Evolutionary conservation across 1,284 basidiomycete species (phyloP), one percentile per base, ranked within the genome.

Genomic region (Ceratobasidium sp.): DNA sequence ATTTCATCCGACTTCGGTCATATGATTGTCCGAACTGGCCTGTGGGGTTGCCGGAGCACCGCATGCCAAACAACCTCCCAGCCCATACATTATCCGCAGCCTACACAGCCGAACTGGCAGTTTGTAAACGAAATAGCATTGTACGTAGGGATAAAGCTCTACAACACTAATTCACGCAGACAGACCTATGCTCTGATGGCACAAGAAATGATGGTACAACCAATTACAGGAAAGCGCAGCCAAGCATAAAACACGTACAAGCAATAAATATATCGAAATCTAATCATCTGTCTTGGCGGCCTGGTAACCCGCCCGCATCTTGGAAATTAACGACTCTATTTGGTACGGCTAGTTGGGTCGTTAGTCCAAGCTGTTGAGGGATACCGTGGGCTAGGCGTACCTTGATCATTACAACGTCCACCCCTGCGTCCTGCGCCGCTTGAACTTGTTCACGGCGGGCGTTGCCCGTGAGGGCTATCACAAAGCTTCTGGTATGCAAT

Each of bases 391-490:
- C 19, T n/a, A 24, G 39, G 16, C 66, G 29, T 27, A 74, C 74
- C 54, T 75, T 75, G 34, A 75, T 69, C 65, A 69, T 62, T 19
- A 75, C 74, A 9, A 62, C 65, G n/a, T 75, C 74, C 22, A 75
- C 56, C 9, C 74, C 74, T 9, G 74, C 64, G 49, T 75, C 74
- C 16, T 53, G 64, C 13, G 74, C 74, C 19, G 49, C 39, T 54
- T 68, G 53, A 4, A 75, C 62, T 29, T 75, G 74, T 48, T 65
- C 74, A 5, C 22, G 46, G 19, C 62, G 73, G 1, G 80, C 79
- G 71, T 79, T 80, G 27, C 80, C 80, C 2, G 80, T 80, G 8
- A 80, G 62, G 19, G 80, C 80, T 39, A 78, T 79, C 14, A 80
- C 77, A 13, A 77, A 76, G 66, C 76, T 80, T n/a, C 76, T 73